Conservation (phyloP, 2,329 filamentous ascomycete species). For the Xylariaceae sp. region DNA sequence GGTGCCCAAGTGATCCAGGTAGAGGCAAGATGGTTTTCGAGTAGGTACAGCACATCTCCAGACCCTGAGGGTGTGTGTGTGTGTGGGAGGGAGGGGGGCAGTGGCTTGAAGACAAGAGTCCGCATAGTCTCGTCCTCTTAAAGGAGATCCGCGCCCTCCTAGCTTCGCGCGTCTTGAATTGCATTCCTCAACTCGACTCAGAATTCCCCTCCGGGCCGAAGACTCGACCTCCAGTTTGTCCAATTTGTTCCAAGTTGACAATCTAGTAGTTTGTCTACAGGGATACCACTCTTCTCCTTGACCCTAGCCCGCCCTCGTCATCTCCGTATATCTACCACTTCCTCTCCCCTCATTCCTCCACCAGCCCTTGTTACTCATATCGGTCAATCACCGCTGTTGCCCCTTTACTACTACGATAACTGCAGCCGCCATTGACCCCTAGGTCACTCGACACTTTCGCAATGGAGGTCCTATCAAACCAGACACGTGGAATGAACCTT, state of each 20-base stretch:
- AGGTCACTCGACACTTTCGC: constrained; percentile 15
- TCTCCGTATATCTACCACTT: constrained; percentile 26
- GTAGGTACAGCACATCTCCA: too few species aligned
- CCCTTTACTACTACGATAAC: not conserved
- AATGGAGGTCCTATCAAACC: constrained; percentile 30
- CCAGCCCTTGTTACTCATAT: not conserved
- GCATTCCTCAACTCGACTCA: constrained; percentile 26
- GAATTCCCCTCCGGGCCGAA: constrained; percentile 25
- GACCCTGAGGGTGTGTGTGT: too few species aligned
- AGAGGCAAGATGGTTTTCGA: constrained; percentile 17
- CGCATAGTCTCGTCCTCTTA: constrained; percentile 5
- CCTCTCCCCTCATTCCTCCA: constrained; percentile 27
- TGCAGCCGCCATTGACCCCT: constrained; percentile 5
- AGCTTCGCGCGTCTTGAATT: constrained; percentile 16
- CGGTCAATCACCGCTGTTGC: not conserved
- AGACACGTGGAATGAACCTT: too few species aligned
- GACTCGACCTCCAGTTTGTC: constrained; percentile 19
- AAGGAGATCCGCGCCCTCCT: constrained; percentile 8
- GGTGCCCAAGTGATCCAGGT: constrained; percentile 13
- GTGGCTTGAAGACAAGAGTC: constrained; percentile 26
- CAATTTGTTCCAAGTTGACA: constrained; percentile 22
- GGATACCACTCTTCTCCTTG: constrained; percentile 20
- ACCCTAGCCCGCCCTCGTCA: constrained; percentile 17
- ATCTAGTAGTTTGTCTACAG: constrained; percentile 15
- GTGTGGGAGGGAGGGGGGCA: constrained; percentile 15